Evolutionary conservation across 2,329 filamentous ascomycete species (phyloP), one percentile per base, ranked within the genome.

Genomic region (Uncinocarpus reesii): DNA sequence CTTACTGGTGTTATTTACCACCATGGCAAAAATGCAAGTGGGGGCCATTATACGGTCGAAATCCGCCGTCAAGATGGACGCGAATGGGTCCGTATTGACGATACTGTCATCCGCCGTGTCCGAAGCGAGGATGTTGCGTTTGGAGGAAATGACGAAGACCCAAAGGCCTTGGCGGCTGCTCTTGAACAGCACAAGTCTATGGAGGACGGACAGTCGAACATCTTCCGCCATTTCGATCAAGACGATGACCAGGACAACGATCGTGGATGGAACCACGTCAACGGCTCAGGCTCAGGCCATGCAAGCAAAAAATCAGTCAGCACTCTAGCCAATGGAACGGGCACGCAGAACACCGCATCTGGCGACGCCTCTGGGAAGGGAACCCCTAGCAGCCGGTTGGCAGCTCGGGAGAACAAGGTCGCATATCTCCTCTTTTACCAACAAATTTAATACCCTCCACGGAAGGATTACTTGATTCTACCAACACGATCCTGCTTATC

Each of bases 11-110:
- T 94, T 24, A 88, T 98, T 18, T 98, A 98, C 63, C 92, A 98
- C 61, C 92, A 98, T 58, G 92, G 92, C 52, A 95, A 94, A 72
- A 94, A 93, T 58, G 92, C 92, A 29, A 93, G 85, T 54, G 89
- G 87, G 45, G 92, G 92, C 2, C 92, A 98, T 65, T 98, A 98
- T 66, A 98, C 92, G 1, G 90, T 93, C n/a, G 92, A 98, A 64
- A 84, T 95, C 34, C 81, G 89, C 50, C 83, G 92, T 44, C 90
- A 96, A 65, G 92, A 98, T 62, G 87, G 84, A n/a, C 79, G 79
- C 18, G 89, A 95, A 65, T 98, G 92, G 92, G 84, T 98, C 49
- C 85, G 90, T 47, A 79, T 98, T 56, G 92, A 98, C 59, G 92
- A 98, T 63, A 98, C 92, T 0, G 71, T 87, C 51, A 88, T 98